These are phyloP conservation scores for Coffea humblotiana DNA, from an alignment of 305 asterid species.

Conservation along the genomic window DNA sequence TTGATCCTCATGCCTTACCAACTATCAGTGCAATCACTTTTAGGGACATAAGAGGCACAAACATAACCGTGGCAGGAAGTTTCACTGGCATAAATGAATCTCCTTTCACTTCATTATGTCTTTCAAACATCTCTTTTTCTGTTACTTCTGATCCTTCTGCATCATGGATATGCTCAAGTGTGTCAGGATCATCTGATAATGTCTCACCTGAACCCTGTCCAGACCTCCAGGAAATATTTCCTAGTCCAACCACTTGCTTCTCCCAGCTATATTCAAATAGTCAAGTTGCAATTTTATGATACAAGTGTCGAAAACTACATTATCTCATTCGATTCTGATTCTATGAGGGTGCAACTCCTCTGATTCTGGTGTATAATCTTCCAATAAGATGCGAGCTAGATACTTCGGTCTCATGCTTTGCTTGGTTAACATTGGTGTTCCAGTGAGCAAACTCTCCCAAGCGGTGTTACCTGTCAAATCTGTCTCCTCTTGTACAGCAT, in stretches of 20 bases:
- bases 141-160: constrained; percentile 32
- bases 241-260: constrained; percentile 33
- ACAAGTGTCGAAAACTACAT: constrained; percentile 7
- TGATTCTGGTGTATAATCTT: constrained; percentile 40
- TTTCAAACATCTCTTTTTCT: constrained; percentile 62
- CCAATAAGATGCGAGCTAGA: constrained; percentile 30
- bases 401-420: constrained; percentile 25
- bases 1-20: constrained; percentile 71
- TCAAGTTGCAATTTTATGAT: constrained; percentile 40
- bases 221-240: constrained; percentile 47
- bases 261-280: constrained; percentile 25
- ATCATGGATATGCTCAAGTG: constrained; percentile 58
- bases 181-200: constrained; percentile 55
- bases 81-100: constrained; percentile 67
- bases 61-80: constrained; percentile 60
- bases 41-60: constrained; percentile 55
- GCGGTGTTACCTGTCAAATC: constrained; percentile 33
- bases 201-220: constrained; percentile 75
- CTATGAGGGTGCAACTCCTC: constrained; percentile 26
- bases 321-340: constrained; percentile 42
- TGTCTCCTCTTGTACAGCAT: constrained; percentile 67
- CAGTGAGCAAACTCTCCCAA: constrained; percentile 29
- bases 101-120: constrained; percentile 74
- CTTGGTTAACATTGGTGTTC: constrained; percentile 21
- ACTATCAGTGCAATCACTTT: constrained; percentile 54